Evolutionary conservation across 1,139 yeast species (phyloP), one percentile per base, ranked within the genome.

Genomic region (Scheffersomyces lignicola): DNA sequence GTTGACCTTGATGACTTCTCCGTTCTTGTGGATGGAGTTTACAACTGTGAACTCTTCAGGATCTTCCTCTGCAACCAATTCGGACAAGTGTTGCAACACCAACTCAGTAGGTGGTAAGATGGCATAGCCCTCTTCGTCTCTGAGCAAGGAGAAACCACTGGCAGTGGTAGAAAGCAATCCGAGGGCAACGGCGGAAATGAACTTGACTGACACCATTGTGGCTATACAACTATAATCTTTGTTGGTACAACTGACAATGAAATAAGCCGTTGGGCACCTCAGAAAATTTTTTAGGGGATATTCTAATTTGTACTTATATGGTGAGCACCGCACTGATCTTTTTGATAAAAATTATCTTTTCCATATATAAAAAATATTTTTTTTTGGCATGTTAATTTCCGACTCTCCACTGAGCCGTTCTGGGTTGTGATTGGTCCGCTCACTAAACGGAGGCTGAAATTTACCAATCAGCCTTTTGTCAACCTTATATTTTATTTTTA

Each of bases 91-190:
- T 12, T 38, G 31, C 15, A 44, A 36, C 17, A 44, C 48, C 22
- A 38, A 33, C n/a, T 43, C 41, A 9, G 48, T 44, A 21, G 48
- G 48, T 12, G 48, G 48, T 36, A 44, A 43, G 18, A 44, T 38
- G 3, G 47, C 43, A 29, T 18, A 43, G n/a, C 48, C 48, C 20
- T 35, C 34, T 20, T 32, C 26, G 31, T 44, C 48, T 18, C 38
- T 38, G 23, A 44, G 37, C 24, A 44, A 40, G 21, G 33, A 31
- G 25, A 44, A 43, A 8, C 42, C 32, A 6, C 35, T 29, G 10
- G 32, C 41, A 12, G 29, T 12, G 10, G 38, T 7, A 10, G 43
- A 31, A 9, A 34, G 26, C 9, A 34, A 26, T n/a, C 44, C 32
- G 22, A 37, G 21, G n/a, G 43, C 37, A 27, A 42, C 32, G 4